Evolutionary conservation across 2,329 filamentous ascomycete species (phyloP), one percentile per base, ranked within the genome.

Genomic region (Ceratocystis cubensis): DNA sequence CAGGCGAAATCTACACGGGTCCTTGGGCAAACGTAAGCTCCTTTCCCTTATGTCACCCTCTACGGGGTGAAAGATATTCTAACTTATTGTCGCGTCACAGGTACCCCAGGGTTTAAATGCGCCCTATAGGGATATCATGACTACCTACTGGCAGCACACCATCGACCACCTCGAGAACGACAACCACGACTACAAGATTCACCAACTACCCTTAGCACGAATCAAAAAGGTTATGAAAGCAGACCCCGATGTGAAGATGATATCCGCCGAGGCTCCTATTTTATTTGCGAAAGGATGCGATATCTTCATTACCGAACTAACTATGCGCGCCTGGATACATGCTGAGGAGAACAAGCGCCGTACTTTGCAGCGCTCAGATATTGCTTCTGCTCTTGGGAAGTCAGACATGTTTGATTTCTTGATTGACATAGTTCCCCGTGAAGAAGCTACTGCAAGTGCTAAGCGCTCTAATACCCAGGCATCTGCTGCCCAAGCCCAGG

Each of bases 201-300:
- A 99, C 75, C 94, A 97, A 76, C 82, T 99, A 48, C 94, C 94
- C 1, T 82, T 99, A 50, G 94, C 94, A n/a, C 88, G 94, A 65
- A 99, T 99, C 79, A 99, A 99, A 81, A 99, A 99, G 77, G 94
- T 99, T 71, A 99, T 99, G 94, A 99, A 99, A 78, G 94, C 94
- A 0, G 94, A 99, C 71, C 94, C 94, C 0, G 94, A 99, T 73
- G 94, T 99, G 61, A 99, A 99, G 80, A 99, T 99, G 94, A 99
- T 99, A 70, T 97, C 92, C 3, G 94, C 94, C 7, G 94, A 99
- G 78, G 94, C 94, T 1, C 94, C 94, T 1, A 99, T 99, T 71
- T 81, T 99, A 15, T 99, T 99, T 73, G 94, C 94, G 64, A 99
- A 99, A 77, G 94, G 93, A 46, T 97, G 94, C 76, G 94, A 99